These are phyloP conservation scores for Epichloe elymi DNA, from an alignment of 2,329 filamentous ascomycete genomes.

Conservation along the genomic window DNA sequence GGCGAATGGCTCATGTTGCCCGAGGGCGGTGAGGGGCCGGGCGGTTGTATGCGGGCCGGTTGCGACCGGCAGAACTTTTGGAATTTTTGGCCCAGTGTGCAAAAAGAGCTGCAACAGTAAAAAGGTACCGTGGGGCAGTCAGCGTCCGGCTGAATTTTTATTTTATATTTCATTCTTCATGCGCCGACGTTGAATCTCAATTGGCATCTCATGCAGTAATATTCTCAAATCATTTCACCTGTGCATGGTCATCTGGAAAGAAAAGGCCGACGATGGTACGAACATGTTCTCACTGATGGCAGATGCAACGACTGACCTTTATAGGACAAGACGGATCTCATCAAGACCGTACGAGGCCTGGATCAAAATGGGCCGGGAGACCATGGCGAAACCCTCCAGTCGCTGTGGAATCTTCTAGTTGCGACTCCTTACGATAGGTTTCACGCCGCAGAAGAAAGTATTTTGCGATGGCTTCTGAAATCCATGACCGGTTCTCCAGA, in stretches of 20 bases:
- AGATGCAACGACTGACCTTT: background rate
- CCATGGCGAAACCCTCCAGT: conserved; percentile 32
- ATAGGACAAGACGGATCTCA: conserved; percentile 26
- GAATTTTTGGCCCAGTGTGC: conserved; percentile 24
- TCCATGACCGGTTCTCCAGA: conserved; percentile 37
- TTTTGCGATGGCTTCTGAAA: conserved; percentile 51
- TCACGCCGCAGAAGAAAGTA: conserved; percentile 42
- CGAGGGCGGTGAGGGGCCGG: conserved; percentile 29
- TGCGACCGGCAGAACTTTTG: conserved; percentile 29
- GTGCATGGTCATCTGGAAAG: background rate
- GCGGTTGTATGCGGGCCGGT: conserved; percentile 11
- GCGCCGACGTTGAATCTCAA: background rate
- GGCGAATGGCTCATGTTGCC: conserved; percentile 21
- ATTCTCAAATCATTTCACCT: background rate
- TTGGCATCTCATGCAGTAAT: background rate
- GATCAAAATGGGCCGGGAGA: conserved; percentile 35
- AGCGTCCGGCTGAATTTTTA: background rate
- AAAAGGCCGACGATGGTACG: conserved; percentile 2
- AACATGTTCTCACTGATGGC: background rate
- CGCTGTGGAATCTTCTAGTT: conserved; percentile 36
- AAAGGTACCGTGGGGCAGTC: background rate
- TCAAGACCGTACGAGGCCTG: conserved; percentile 40
- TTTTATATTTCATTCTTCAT: conserved; percentile 1
- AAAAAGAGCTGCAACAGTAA: background rate
- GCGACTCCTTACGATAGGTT: conserved; percentile 28